Evolutionary conservation across 2,329 filamentous ascomycete genomes (phyloP).

Genomic region (Dactylellina leptospora): DNA sequence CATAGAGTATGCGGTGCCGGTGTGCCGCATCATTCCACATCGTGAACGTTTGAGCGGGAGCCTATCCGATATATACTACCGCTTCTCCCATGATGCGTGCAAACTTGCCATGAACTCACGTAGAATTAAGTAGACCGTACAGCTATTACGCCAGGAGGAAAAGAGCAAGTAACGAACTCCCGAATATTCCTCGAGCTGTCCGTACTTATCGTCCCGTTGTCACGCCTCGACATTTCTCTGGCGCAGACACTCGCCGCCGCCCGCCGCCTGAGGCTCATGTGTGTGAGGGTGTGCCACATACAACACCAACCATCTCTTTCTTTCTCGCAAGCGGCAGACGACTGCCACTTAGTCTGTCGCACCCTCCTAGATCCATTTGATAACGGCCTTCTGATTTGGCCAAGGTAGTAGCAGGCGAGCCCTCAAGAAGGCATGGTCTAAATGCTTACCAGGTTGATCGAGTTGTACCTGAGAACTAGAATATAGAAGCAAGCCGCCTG

Average conservation of each 20-base stretch:
- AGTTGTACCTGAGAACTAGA: neutral
- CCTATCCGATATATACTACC: neutral
- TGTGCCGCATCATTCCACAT: conserved; percentile 43
- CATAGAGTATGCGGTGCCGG: conserved; percentile 44
- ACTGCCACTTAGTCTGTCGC: neutral
- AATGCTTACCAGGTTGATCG: neutral
- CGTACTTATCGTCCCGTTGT: too few relatives aligned
- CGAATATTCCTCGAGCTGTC: too few relatives aligned
- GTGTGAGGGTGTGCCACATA: conserved; percentile 16
- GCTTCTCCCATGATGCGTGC: neutral
- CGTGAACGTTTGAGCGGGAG: neutral
- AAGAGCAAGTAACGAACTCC: too few relatives aligned
- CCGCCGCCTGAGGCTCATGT: conserved; percentile 17
- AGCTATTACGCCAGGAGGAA: too few relatives aligned
- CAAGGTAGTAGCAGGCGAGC: conserved; percentile 1
- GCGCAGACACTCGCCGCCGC: too few relatives aligned
- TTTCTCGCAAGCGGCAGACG: neutral
- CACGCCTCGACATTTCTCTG: neutral
- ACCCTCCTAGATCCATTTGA: conserved; percentile 6
- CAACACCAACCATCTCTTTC: conserved; percentile 22
- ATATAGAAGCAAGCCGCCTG: neutral
- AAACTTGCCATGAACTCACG: conserved; percentile 32
- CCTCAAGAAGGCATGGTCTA: conserved; percentile 6
- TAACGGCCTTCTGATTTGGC: neutral
- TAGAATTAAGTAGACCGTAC: conserved; percentile 31